Percentiles rank a stretch among this genome's conserved stretches.
Evolutionary conservation across 2,329 filamentous ascomycete species (phyloP).

Genomic region (Colletotrichum musae): DNA sequence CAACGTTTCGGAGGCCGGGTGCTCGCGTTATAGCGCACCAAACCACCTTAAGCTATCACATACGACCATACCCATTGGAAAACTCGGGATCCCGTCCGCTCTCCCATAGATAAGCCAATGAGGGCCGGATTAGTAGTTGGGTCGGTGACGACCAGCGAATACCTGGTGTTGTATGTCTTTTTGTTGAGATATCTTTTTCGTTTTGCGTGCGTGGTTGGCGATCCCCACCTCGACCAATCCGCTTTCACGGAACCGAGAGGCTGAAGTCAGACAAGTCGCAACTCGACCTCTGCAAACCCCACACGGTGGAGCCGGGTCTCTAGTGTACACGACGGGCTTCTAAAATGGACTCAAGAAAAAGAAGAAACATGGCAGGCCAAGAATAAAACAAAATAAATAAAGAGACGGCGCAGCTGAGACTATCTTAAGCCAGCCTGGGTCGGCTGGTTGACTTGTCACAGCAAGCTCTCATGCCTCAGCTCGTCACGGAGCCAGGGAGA

Average conservation of each 20-base stretch:
- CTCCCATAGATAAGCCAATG: too few relatives aligned
- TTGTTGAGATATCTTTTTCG: too few relatives aligned
- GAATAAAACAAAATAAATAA: background rate
- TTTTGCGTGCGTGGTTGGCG: too few relatives aligned
- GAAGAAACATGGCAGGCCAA: background rate
- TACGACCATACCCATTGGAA: too few relatives aligned
- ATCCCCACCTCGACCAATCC: constrained; percentile 8
- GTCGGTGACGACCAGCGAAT: too few relatives aligned
- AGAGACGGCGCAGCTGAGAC: background rate
- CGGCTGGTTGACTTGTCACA: too few relatives aligned
- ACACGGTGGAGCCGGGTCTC: too few relatives aligned
- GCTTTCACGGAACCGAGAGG: constrained; percentile 1
- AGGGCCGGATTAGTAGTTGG: too few relatives aligned
- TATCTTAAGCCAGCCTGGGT: too few relatives aligned
- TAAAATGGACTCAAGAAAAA: background rate
- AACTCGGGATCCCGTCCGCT: too few relatives aligned
- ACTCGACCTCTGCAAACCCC: background rate
- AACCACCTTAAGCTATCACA: background rate
- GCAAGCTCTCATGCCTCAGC: background rate
- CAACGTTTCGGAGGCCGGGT: background rate
- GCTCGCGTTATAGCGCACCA: background rate
- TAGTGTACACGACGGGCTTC: too few relatives aligned
- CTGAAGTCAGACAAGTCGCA: constrained; percentile 23
- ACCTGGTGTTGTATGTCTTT: too few relatives aligned
- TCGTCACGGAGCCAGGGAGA: background rate